Base-by-base conservation (phyloP, 2,329 filamentous ascomycete genomes). In the Microsporum ferrugineum region DNA sequence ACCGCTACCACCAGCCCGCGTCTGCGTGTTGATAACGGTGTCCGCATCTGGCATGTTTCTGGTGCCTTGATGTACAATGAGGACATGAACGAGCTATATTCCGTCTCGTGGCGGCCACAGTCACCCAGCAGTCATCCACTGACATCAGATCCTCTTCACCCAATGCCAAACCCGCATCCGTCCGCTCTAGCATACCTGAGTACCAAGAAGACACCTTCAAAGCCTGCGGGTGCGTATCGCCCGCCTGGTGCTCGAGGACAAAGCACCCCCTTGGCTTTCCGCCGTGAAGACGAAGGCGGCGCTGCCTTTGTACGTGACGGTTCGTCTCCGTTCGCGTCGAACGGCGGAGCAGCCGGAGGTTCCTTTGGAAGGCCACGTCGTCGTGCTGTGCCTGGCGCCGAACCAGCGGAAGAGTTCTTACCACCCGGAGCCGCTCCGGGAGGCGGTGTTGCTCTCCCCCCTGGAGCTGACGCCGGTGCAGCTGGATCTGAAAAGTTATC, bases 1-100 rank as follows among this genome's bases (percentile, higher is more conserved):
- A 97, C 94, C 47, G 94, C 94, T n/a, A 99, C 92, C 23, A 97
- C 92, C 12, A 96, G 91, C 67, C 94, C 94, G 3, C 87, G 94
- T 65, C 84, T 99, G 62, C 88, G 94, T 67, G 94, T 99, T 49
- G 94, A 99, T 78, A 99, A 99, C 69, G 94, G 92, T 63, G 83
- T 99, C 67, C 91, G 91, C 72, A 83, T 99, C 68, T 99, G 91
- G 89, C 92, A 99, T 73, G 87, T 95, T 38, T 84, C 86, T 65
- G 94, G 94, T 53, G 82, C 82, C 39, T 79, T 99, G 68, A 91
- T 96, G 88, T 99, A 96, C 80, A 89, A 91, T 70, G 88, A 95
- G 75, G 94, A 97, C 66, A 90, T 96, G 85, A 83, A 86, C 58
- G 94, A 99, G 78, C 80, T 99, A 67, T 97, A 99, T 79, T 86